Base-by-base conservation (phyloP, 345 rosid species). In the Pistacia vera region DNA sequence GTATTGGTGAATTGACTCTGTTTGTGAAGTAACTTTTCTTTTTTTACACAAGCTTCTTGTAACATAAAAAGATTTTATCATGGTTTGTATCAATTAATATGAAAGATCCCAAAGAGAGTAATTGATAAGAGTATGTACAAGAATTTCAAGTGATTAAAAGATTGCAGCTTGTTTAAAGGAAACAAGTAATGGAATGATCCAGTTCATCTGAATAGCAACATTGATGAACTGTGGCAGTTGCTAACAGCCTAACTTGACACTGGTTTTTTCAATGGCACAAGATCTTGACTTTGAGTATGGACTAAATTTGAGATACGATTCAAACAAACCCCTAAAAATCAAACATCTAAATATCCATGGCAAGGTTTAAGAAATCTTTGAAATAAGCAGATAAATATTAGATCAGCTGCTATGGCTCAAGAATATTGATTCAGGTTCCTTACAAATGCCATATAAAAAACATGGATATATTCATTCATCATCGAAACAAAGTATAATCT, bases 1-100 rank as follows among this genome's bases (percentile, higher is more conserved):
- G 79, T 82, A 86, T 79, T 55, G 73, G 57, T 74, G 58, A 76
- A 78, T 49, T 33, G 77, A 56, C 55, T 73, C 79, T 70, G 76
- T 66, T 77, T 75, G 78, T 78, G 68, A 49, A 78, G 56, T 74
- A 67, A 35, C 10, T 51, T 11, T 41, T n/a, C 13, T 33, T 22
- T 14, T 38, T 17, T 46, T 30, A 30, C 33, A 30, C 33, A 2
- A 30, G 33, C 25, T 30, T 30, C 33, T 30, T 30, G 33, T 30
- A 30, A 30, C 33, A 30, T 30, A 30, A 30, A 30, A 30, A 30
- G 33, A 30, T 41, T 41, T 5, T 41, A 5, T 41, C 8, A 41
- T 6, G 46, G 6, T 41, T 41, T 1, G 28, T 13, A 13, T 64
- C 3, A 52, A 20, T 7, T 16, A 48, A 49, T 5, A 4, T 1